Evolutionary conservation across 2,329 filamentous ascomycete species (phyloP).

Genomic region (Lecanosticta acicola): DNA sequence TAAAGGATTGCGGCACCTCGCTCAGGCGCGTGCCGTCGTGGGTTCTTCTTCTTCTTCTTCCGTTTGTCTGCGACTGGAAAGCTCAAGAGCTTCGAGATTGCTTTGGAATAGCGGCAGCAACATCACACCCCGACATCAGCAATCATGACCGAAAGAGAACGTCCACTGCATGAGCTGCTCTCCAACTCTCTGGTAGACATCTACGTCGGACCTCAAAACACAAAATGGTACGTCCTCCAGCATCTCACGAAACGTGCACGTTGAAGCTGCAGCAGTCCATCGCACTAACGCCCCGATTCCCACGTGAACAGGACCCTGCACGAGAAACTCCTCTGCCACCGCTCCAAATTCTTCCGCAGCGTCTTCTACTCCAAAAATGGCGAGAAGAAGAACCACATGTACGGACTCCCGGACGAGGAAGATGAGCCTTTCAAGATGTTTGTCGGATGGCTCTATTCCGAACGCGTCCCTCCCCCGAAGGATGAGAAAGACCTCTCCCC

Average conservation of each 20-base stretch:
- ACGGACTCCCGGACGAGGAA: conserved; percentile 50
- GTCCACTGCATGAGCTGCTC: conserved; percentile 46
- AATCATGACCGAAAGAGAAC: conserved; percentile 28
- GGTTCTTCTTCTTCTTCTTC: not conserved
- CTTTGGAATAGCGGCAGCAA: not conserved
- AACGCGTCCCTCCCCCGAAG: conserved; percentile 42
- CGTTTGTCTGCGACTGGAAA: not conserved
- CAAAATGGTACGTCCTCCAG: conserved; percentile 46
- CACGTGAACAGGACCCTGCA: conserved; percentile 43
- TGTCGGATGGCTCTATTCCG: conserved; percentile 51
- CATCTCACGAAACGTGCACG: no score
- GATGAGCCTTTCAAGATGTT: conserved; percentile 48
- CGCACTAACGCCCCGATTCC: no score
- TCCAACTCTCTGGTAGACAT: conserved; percentile 51
- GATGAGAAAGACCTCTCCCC: conserved; percentile 47
- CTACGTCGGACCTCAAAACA: conserved; percentile 51
- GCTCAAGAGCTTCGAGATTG: not conserved
- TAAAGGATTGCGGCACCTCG: no score
- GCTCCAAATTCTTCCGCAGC: conserved; percentile 50
- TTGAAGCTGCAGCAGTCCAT: no score
- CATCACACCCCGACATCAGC: not conserved
- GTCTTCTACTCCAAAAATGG: conserved; percentile 43
- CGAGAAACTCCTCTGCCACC: conserved; percentile 52
- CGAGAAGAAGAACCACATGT: conserved; percentile 33
- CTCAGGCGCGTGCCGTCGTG: no score